A percentile compares a stretch with the other conserved stretches of the same genome.
Conservation (phyloP, 176 grass and related monocot genomes). For the barley (Hordeum vulgare) region DNA sequence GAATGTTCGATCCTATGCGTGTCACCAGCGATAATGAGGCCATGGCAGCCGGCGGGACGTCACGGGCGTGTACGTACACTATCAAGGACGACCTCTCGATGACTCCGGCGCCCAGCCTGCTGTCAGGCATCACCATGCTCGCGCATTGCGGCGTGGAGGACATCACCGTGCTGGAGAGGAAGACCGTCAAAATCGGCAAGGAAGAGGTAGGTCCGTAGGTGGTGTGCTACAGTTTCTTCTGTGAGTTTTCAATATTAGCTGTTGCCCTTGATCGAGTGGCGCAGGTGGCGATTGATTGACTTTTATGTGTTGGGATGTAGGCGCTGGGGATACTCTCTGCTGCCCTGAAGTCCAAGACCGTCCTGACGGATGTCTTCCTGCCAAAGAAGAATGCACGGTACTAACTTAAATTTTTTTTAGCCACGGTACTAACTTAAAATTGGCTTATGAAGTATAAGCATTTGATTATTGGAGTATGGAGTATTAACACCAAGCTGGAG, state of each 20-base stretch:
- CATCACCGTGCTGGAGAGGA: neutral
- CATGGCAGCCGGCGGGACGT: neutral
- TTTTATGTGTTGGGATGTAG: neutral
- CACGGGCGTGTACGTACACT: neutral
- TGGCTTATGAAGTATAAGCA: too few relatives aligned
- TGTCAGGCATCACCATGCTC: conserved; percentile 11
- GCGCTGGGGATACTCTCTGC: conserved; percentile 11
- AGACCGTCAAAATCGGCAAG: conserved; percentile 9
- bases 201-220: conserved; percentile 1
- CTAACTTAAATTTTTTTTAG: too few relatives aligned
- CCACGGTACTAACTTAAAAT: too few relatives aligned
- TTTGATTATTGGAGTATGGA: too few relatives aligned
- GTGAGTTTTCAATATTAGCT: too few relatives aligned
- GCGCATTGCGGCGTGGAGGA: conserved; percentile 12
- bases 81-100: conserved; percentile 10
- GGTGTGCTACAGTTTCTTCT: neutral
- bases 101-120: neutral
- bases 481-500: too few relatives aligned
- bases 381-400: neutral
- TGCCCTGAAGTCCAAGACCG: conserved; percentile 20
- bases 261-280: neutral
- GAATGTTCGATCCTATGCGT: neutral
- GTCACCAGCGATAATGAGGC: neutral
- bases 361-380: conserved; percentile 15
- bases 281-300: neutral